Evolutionary conservation across 2,329 filamentous ascomycete species (phyloP), one percentile per base, ranked within the genome.

Genomic region (Hypoxylon sp.): DNA sequence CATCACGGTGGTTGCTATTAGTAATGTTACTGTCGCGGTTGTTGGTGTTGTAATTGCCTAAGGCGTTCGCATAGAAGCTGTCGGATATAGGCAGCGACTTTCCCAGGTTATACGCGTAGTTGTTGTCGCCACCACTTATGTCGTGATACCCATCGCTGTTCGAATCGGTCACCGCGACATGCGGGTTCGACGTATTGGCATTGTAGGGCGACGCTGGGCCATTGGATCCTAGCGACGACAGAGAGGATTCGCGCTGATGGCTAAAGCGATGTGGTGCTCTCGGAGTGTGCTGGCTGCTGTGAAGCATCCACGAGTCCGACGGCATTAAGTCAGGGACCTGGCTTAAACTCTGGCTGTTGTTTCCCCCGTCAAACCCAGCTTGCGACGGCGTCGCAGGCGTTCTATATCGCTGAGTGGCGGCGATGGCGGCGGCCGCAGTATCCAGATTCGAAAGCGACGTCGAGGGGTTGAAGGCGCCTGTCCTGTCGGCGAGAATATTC

Each of bases 141-240:
- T 83, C 83, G 73, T 83, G 76, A 67, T 84, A 79, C 42, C 78
- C 79, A 61, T 88, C 87, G 58, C 79, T 80, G 13, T 75, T 68
- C 15, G 85, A 79, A 69, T 88, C 86, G 50, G 81, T 83, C 13
- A 87, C 78, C 24, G 86, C 86, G 54, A 90, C 87, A 7, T 88
- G 86, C 2, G 88, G 88, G 67, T 89, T 87, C 39, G 86, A 83
- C 1, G 82, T 85, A 73, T 82, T 87, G 63, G 84, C 80, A 42
- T 83, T 84, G 75, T 83, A 90, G 2, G 88, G 88, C 17, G 88
- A 90, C 0, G 84, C 82, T 17, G 88, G 88, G n/a, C 86, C 87
- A 37, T 86, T 83, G 0, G 88, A 90, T 10, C 86, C 87, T 44
- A 89, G 73, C 0, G 88, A 90, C 0, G 88, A 90, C 39, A 88